Percentiles rank a stretch among this genome's conserved stretches.
Conservation (phyloP, 1,139 yeast genomes). For the Hansenula sp. region DNA sequence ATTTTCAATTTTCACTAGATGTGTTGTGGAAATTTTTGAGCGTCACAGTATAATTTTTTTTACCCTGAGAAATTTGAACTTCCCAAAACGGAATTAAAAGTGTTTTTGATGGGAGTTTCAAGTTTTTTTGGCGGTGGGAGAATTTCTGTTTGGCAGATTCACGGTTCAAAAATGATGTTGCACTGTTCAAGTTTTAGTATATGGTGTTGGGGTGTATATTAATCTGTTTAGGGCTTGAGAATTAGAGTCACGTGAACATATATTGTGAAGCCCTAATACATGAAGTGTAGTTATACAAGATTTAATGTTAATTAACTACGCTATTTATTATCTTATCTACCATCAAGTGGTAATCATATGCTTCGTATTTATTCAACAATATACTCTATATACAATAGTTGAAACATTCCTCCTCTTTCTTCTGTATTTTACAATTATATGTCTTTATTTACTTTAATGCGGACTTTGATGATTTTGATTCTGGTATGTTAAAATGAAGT, state of each 20-base stretch:
- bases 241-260: not conserved
- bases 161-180: not conserved
- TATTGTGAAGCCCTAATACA: not conserved
- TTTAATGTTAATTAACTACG: too few species aligned
- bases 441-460: too few species aligned
- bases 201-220: not conserved
- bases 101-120: not conserved
- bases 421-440: too few species aligned
- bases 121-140: not conserved
- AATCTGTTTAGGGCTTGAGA: not conserved
- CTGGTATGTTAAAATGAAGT: not conserved
- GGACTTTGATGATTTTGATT: too few species aligned
- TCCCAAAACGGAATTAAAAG: constrained; percentile 3
- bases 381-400: constrained; percentile 10
- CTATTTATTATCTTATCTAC: too few species aligned
- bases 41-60: not conserved
- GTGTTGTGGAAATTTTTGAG: constrained; percentile 1
- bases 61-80: constrained; percentile 3
- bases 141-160: not conserved
- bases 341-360: not conserved
- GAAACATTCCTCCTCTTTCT: not conserved
- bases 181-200: not conserved
- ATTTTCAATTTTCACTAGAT: constrained; percentile 4
- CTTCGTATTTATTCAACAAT: constrained; percentile 1
- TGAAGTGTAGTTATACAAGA: not conserved